A percentile compares a stretch with the other conserved stretches of the same genome.
Conservation (phyloP, 208 protist genomes). For the Strigomonas galati region DNA sequence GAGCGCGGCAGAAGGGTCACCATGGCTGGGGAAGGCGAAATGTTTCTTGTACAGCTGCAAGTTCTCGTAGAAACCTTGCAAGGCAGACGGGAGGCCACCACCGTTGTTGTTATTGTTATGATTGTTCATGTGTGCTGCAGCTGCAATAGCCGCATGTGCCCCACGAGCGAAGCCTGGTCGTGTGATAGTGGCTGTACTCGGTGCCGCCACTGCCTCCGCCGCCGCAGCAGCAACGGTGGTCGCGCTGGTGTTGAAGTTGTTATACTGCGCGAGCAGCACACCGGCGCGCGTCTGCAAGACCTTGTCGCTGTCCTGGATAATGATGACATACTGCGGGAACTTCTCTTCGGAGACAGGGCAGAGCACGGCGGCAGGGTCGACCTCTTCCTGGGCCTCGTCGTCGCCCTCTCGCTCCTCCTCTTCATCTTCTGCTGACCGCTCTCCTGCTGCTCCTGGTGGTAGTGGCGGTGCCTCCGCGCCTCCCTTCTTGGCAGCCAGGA, state of each 20-base stretch:
- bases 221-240: conserved; percentile 29
- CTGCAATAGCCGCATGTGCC: too few relatives aligned
- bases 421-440: neutral
- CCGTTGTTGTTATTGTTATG: too few relatives aligned
- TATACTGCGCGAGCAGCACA: conserved; percentile 18
- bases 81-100: neutral
- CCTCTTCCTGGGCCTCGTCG: neutral
- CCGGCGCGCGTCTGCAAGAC: conserved; percentile 39
- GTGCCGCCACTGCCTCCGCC: too few relatives aligned
- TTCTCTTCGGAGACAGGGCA: conserved; percentile 54
- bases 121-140: too few relatives aligned
- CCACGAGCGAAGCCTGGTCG: too few relatives aligned
- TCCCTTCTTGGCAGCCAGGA: conserved; percentile 5
- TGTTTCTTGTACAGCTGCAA: conserved; percentile 16
- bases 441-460: too few relatives aligned
- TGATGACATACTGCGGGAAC: conserved; percentile 67
- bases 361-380: conserved; percentile 40
- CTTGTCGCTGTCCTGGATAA: conserved; percentile 29
- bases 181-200: too few relatives aligned
- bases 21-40: neutral
- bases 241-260: neutral
- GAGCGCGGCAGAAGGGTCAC: neutral
- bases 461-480: neutral
- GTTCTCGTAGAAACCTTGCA: neutral
- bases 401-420: conserved; percentile 9